Evolutionary conservation across 176 grass and related monocot genomes (phyloP), one percentile per base, ranked within the genome.

Genomic region (Aegilops bicornis): DNA sequence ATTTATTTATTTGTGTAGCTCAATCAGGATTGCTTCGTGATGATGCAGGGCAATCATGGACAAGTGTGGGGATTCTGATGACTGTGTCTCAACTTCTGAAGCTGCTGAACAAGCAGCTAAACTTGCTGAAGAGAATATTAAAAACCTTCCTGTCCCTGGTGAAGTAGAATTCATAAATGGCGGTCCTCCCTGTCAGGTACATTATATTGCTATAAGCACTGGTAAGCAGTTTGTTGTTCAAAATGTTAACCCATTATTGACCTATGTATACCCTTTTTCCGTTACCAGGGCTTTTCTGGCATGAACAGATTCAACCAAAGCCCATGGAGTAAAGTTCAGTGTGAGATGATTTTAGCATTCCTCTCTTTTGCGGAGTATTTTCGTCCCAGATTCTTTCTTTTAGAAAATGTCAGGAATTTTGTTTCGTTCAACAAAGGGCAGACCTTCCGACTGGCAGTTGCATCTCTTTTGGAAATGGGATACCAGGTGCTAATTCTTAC

Each of bases 151-250:
- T 9, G 60, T 94, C 74, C 97, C 94, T 13, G 97, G 97, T 81
- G 88, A 99, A 93, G 97, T 99, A 90, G 94, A 96, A 82, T 96
- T 99, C 83, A 99, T 99, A 88, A 99, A 99, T 85, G 97, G 97
- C 43, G 97, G 97, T 45, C 97, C 97, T 85, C 97, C 97, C 25
- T 99, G 97, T 69, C 97, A 98, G 94, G 97, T 98, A 59, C 64
- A 62, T 86, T 81, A 39, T 76, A 79, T 81, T 90, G 14, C 56
- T 84, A 30, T 84, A 31, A 58, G 73, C 60, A 31, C 60, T 70
- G 30, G 17, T 40, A 7, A 77, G 43, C 54, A 87, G 73, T 60
- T 83, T 64, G 10, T 61, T 45, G 29, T 27, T 66, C 30, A 48
- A 32, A 60, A 40, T 76, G 25, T 40, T 11, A 43, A 71, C 50